These are phyloP conservation scores for Stereum hirsutum DNA, from an alignment of 1,284 basidiomycete species.

Conservation along the genomic window DNA sequence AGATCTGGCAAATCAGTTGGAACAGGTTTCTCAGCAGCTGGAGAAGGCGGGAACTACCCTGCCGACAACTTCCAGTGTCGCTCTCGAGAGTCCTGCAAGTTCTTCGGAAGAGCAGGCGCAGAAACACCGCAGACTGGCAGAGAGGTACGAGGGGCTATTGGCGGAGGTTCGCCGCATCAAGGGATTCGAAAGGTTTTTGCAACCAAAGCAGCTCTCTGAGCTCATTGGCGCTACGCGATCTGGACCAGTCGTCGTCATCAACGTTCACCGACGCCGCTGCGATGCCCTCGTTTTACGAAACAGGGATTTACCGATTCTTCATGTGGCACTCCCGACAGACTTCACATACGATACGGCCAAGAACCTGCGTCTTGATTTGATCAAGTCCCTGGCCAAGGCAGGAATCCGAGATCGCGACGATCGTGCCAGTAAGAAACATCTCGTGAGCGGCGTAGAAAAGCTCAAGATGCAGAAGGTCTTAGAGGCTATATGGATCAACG, in stretches of 20 bases:
- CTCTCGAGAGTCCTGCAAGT: no score
- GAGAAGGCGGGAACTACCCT: no score
- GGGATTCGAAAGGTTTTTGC: conserved; percentile 7
- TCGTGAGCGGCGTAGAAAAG: no score
- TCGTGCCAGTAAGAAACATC: no score
- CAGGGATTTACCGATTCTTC: no score
- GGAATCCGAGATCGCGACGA: no score
- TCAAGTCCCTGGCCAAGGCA: no score
- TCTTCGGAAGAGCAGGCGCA: neutral
- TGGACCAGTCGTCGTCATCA: conserved; percentile 8
- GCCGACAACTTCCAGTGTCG: no score
- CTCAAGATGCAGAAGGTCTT: neutral
- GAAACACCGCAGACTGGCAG: neutral
- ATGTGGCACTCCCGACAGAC: no score
- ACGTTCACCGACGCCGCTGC: neutral
- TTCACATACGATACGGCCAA: no score
- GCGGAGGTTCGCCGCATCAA: conserved; percentile 3
- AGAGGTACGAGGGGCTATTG: conserved; percentile 1
- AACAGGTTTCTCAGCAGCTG: neutral
- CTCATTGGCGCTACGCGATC: neutral
- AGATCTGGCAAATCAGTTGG: neutral
- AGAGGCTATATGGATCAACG: neutral
- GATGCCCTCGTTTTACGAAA: conserved; percentile 4
- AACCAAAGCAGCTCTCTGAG: neutral
- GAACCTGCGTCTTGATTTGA: no score